These are phyloP conservation scores for Solidago caesia DNA, from an alignment of 129 eudicot species.

Conservation along the genomic window DNA sequence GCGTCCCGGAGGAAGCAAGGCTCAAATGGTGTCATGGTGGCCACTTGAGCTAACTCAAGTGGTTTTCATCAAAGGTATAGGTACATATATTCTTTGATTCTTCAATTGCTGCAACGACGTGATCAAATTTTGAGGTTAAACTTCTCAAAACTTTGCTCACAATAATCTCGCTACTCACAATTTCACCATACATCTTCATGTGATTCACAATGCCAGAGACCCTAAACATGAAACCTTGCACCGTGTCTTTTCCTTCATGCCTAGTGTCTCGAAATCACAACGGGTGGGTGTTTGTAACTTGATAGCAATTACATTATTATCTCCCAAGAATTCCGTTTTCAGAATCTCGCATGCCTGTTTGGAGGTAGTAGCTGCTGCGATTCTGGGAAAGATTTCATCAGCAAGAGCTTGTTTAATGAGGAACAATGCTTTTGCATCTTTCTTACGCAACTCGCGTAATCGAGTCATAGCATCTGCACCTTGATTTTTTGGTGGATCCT, in stretches of 20 bases:
- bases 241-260: not conserved
- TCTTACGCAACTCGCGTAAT: not conserved
- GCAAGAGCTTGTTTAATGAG: not conserved
- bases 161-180: not conserved
- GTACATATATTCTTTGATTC: not conserved
- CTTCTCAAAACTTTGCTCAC: not conserved
- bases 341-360: slow-evolving; percentile 18
- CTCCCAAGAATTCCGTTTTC: slow-evolving; percentile 14
- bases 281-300: not conserved
- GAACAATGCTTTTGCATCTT: not conserved
- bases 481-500: no score
- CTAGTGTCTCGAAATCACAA: not conserved
- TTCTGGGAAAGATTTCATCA: not conserved
- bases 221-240: not conserved
- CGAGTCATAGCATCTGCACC: no score
- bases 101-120: not conserved
- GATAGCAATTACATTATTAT: not conserved
- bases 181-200: not conserved
- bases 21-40: no score
- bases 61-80: not conserved
- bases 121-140: not conserved
- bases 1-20: no score
- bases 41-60: no score
- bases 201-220: not conserved
- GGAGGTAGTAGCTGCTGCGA: slow-evolving; percentile 17